These are phyloP conservation scores for Nigrograna mackinnonii DNA, from an alignment of 2,329 filamentous ascomycete species.

Conservation along the genomic window DNA sequence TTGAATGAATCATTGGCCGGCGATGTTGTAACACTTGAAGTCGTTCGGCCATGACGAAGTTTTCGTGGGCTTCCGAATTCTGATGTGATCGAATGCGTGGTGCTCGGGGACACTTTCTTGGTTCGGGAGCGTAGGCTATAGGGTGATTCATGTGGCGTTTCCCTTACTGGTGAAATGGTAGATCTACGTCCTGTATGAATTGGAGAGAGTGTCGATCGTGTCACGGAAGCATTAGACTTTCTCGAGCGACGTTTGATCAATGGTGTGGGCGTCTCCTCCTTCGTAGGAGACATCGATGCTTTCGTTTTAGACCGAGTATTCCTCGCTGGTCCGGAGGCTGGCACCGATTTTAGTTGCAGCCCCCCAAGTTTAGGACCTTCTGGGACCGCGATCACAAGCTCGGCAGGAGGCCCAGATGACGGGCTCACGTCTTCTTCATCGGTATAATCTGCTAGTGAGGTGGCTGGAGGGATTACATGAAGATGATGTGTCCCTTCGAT, in stretches of 20 bases:
- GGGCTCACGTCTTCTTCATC: slow-evolving; percentile 6
- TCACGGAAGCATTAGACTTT: slow-evolving; percentile 16
- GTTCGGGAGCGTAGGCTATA: slow-evolving; percentile 33
- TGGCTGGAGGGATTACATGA: slow-evolving; percentile 7
- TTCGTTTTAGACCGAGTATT: slow-evolving; percentile 38
- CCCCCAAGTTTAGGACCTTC: slow-evolving; percentile 24
- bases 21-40: too few species aligned
- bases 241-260: slow-evolving; percentile 20
- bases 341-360: slow-evolving; percentile 19
- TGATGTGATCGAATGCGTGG: too few species aligned
- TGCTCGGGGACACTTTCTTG: slow-evolving; percentile 14
- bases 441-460: slow-evolving; percentile 6
- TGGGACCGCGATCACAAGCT: slow-evolving; percentile 20
- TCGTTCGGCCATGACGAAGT: too few species aligned
- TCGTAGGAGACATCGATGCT: slow-evolving; percentile 20
- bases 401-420: slow-evolving; percentile 6
- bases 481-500: slow-evolving; percentile 22
- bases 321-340: slow-evolving; percentile 27
- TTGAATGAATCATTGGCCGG: too few species aligned
- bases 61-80: too few species aligned
- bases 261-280: slow-evolving; percentile 13
- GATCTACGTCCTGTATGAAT: slow-evolving; percentile 18
- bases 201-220: slow-evolving; percentile 20
- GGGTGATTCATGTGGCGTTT: slow-evolving; percentile 22
- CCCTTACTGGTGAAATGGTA: slow-evolving; percentile 20